These are phyloP conservation scores for Phoenix roebelenii DNA, from an alignment of 176 grass and related monocot genomes.

Conservation along the genomic window DNA sequence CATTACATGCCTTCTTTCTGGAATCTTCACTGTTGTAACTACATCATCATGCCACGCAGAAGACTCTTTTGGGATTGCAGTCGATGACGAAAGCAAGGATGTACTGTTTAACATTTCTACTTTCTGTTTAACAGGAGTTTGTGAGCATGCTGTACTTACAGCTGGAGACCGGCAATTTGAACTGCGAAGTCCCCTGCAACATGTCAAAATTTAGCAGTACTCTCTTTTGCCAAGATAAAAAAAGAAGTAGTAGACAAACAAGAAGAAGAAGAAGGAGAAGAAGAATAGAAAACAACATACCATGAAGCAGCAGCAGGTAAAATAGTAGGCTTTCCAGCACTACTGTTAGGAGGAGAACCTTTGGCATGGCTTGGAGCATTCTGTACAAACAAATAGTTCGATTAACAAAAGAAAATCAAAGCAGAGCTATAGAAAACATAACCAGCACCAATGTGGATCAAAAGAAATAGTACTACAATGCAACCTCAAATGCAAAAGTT, in stretches of 20 bases:
- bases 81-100: slow-evolving; percentile 23
- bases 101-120: slow-evolving; percentile 31
- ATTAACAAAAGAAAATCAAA: slow-evolving; percentile 22
- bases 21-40: slow-evolving; percentile 34
- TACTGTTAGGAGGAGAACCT: slow-evolving; percentile 59
- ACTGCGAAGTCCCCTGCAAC: slow-evolving; percentile 59
- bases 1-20: slow-evolving; percentile 28
- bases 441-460: not conserved
- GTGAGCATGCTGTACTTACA: slow-evolving; percentile 31
- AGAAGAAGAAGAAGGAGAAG: not conserved
- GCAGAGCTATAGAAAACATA: slow-evolving; percentile 17
- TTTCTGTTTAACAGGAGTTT: slow-evolving; percentile 51
- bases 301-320: slow-evolving; percentile 73
- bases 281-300: slow-evolving; percentile 30
- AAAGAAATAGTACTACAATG: not conserved
- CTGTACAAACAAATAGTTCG: slow-evolving; percentile 31
- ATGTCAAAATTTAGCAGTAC: slow-evolving; percentile 22
- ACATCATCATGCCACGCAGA: slow-evolving; percentile 82
- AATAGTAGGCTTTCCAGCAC: slow-evolving; percentile 49
- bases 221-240: not conserved
- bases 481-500: not conserved
- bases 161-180: slow-evolving; percentile 31
- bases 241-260: slow-evolving; percentile 1
- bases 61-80: slow-evolving; percentile 36
- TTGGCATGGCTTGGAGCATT: slow-evolving; percentile 47